Evolutionary conservation across 2,329 filamentous ascomycete genomes (phyloP).

Genomic region (Fusarium drepaniforme): DNA sequence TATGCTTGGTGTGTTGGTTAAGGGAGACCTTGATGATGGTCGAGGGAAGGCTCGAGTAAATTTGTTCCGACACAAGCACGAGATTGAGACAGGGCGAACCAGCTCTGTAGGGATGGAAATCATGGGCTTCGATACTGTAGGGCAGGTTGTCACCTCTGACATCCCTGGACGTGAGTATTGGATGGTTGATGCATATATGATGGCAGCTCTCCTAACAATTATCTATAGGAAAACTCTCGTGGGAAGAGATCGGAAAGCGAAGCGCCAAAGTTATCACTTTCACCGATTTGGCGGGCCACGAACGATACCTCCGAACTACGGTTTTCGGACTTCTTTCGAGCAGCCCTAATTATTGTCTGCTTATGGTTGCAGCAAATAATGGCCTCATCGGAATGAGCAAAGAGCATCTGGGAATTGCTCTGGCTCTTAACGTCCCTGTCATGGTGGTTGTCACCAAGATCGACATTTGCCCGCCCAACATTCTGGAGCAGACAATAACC

Average conservation of each 20-base stretch:
- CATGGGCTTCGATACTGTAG: constrained; percentile 92
- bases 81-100: constrained; percentile 94
- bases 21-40: constrained; percentile 94
- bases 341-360: constrained; percentile 95
- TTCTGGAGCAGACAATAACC: constrained; percentile 91
- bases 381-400: constrained; percentile 98
- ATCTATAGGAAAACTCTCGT: constrained; percentile 75
- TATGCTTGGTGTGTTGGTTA: constrained; percentile 94
- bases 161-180: constrained; percentile 79
- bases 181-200: too few species aligned
- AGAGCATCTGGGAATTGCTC: constrained; percentile 94
- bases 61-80: constrained; percentile 97
- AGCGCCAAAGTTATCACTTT: constrained; percentile 98
- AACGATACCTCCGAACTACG: constrained; percentile 93
- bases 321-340: constrained; percentile 95
- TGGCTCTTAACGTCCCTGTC: constrained; percentile 95
- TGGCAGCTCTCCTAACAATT: constrained; percentile 26
- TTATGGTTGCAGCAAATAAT: constrained; percentile 99
- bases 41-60: constrained; percentile 94
- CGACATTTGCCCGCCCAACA: constrained; percentile 96
- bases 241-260: constrained; percentile 97
- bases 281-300: constrained; percentile 94
- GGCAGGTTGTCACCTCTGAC: constrained; percentile 84
- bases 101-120: constrained; percentile 99
- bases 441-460: constrained; percentile 99